phyloP scores from a whole-genome alignment of 2,329 filamentous ascomycete genomes.

The Aspergillus cejpii region DNA sequence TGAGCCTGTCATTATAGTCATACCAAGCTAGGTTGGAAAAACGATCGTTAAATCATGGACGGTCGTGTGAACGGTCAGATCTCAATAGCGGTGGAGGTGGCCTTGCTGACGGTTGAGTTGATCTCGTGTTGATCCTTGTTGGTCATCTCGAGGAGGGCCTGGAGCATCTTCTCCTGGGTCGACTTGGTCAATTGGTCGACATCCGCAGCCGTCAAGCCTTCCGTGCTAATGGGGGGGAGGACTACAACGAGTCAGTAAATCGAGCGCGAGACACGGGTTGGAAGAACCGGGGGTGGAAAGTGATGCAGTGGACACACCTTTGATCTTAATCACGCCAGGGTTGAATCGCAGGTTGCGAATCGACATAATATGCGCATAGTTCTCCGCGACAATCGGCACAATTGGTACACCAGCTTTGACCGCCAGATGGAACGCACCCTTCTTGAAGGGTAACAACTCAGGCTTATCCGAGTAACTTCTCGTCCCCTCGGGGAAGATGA shows the following conservation, averaged over 20 bases:
- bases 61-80: constrained; percentile 22
- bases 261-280: background rate
- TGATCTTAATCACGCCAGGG: constrained; percentile 64
- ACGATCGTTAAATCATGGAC: background rate
- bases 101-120: constrained; percentile 18
- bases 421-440: constrained; percentile 94
- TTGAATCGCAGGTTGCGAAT: constrained; percentile 60
- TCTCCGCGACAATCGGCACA: constrained; percentile 74
- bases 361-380: constrained; percentile 68
- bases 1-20: background rate
- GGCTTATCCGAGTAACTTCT: constrained; percentile 80
- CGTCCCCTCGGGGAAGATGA: constrained; percentile 69
- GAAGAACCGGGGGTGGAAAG: no score
- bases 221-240: constrained; percentile 71
- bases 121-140: constrained; percentile 18
- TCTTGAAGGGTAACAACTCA: constrained; percentile 89
- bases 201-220: constrained; percentile 64
- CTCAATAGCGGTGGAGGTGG: constrained; percentile 30
- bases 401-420: constrained; percentile 91
- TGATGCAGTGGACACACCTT: constrained; percentile 48
- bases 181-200: constrained; percentile 65
- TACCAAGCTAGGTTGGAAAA: background rate
- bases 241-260: constrained; percentile 46
- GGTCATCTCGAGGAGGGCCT: constrained; percentile 45
- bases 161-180: constrained; percentile 69